These are phyloP conservation scores for Leishmania turanica DNA, from an alignment of 208 protist species.

Conservation along the genomic window DNA sequence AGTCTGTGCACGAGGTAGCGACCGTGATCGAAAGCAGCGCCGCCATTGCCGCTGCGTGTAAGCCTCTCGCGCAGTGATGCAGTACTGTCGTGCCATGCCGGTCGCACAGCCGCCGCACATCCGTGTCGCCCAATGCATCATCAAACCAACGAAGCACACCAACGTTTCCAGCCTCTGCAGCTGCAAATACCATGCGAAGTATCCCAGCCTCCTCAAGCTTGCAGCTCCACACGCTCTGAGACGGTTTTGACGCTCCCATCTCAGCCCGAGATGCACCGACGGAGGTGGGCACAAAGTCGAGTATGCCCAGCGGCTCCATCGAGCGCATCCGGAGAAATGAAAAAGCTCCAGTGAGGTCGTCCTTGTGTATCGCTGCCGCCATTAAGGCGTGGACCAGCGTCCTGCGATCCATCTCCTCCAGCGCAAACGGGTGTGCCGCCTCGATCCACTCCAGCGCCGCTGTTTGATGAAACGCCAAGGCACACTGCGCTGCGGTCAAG, in stretches of 20 bases:
- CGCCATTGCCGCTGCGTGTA: constrained; percentile 23
- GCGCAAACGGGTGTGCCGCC: constrained; percentile 18
- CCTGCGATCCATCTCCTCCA: constrained; percentile 2
- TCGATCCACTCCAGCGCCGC: constrained; percentile 49
- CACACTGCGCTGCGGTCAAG: constrained; percentile 37
- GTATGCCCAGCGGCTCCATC: constrained; percentile 9
- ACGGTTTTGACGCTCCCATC: not conserved
- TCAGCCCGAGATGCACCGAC: not conserved
- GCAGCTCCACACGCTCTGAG: not conserved
- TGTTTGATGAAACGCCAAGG: constrained; percentile 40
- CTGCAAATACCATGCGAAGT: constrained; percentile 34
- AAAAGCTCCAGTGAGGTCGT: constrained; percentile 33
- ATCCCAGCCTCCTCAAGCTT: constrained; percentile 22
- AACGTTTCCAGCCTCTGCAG: constrained; percentile 44
- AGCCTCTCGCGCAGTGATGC: constrained; percentile 57
- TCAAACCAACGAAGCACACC: constrained; percentile 44
- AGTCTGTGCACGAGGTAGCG: not conserved
- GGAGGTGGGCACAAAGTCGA: not conserved
- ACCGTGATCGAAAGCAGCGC: constrained; percentile 27
- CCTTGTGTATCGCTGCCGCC: constrained; percentile 19
- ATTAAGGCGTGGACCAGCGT: constrained; percentile 13
- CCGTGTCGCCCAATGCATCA: constrained; percentile 12
- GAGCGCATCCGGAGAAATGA: constrained; percentile 33
- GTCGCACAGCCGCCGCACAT: constrained; percentile 33
- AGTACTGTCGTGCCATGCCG: constrained; percentile 42